These are phyloP conservation scores for Cordyceps cateniannulata DNA, from an alignment of 2,329 filamentous ascomycete genomes.

Conservation along the genomic window DNA sequence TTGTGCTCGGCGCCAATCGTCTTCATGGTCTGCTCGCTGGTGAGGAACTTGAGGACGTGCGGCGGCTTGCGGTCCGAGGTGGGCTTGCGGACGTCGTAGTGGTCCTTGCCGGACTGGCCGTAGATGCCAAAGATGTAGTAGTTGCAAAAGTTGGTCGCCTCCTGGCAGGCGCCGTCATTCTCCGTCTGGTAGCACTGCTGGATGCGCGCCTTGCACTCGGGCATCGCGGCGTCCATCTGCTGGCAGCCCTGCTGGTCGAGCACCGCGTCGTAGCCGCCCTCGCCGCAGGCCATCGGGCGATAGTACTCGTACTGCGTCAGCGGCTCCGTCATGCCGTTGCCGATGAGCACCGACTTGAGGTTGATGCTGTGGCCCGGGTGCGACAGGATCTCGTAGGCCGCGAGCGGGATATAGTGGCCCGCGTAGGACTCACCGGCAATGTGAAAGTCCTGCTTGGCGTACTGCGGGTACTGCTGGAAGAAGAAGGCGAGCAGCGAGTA, in stretches of 20 bases:
- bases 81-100: constrained; percentile 86
- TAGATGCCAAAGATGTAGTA: constrained; percentile 91
- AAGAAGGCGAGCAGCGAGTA: constrained; percentile 95
- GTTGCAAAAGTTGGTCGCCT: constrained; percentile 97
- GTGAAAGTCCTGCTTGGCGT: constrained; percentile 92
- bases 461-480: constrained; percentile 98
- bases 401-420: constrained; percentile 92
- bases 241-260: constrained; percentile 70
- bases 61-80: constrained; percentile 68
- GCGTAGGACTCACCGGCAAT: constrained; percentile 94
- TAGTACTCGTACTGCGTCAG: constrained; percentile 93
- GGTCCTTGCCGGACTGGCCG: constrained; percentile 85
- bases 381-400: constrained; percentile 81
- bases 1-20: constrained; percentile 85
- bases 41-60: constrained; percentile 91
- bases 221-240: constrained; percentile 87
- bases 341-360: constrained; percentile 89
- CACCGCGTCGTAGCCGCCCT: constrained; percentile 87
- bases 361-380: constrained; percentile 98
- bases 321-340: constrained; percentile 92
- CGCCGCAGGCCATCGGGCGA: constrained; percentile 94
- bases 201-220: constrained; percentile 84
- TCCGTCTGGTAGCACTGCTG: constrained; percentile 86
- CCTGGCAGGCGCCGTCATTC: constrained; percentile 86
- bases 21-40: constrained; percentile 73